Evolutionary conservation across 345 rosid genomes (phyloP), one percentile per base, ranked within the genome.

Genomic region (Eucalyptus rudis): DNA sequence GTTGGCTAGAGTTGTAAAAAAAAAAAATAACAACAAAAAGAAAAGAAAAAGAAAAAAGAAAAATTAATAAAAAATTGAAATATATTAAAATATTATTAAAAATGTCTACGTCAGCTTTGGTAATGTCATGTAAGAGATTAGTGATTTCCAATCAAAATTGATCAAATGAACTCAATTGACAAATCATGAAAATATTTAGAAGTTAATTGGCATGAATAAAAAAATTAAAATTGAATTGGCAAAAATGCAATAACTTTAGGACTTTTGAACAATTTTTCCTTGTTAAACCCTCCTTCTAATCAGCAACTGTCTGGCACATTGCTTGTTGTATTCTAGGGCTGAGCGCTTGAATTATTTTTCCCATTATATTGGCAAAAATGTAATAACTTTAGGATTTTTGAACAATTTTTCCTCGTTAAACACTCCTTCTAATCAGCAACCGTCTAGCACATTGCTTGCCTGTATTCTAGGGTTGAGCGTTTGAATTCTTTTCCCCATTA

Each of bases 81-180:
- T 22, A 22, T 10, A 56, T 56, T 56, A 56, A 56, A 24, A 56
- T 56, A 56, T 24, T 56, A 56, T 56, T 24, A 56, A 56, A 56
- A 22, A 52, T 52, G 13, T 9, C 1, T 24, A 56, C 13, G 1
- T 56, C 0, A 0, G 1, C 0, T 1, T 25, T 56, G 1, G 29
- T 22, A 8, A 56, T 24, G 13, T 0, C 29, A 56, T 4, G 29
- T 56, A 56, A 56, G 62, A 56, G 12, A 27, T 56, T 8, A 24
- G 62, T 56, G 62, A 56, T 56, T 56, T 56, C 1, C 3, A 56
- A 3, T 24, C 3, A 56, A 56, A 56, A 56, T 24, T 24, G 0
- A 10, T 56, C 29, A 10, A 0, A 56, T 56, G 0, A 6, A 56
- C 0, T 56, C 13, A 56, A 56, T 4, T 56, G 13, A 25, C 6